Base-by-base conservation (phyloP, 345 rosid species). In the Psidium friedrichsthalianum region DNA sequence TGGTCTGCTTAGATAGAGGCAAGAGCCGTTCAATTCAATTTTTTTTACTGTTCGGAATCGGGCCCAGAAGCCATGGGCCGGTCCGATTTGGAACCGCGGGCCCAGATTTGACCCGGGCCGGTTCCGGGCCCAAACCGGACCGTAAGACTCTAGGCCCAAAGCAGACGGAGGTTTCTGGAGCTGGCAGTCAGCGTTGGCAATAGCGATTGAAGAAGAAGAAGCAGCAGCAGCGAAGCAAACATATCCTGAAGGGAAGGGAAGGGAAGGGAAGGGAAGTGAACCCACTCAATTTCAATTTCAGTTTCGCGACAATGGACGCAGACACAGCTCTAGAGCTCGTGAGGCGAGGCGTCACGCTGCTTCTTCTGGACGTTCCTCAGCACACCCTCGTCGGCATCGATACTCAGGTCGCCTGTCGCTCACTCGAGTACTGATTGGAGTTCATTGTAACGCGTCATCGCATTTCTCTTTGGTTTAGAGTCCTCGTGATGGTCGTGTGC, bases 321-420 rank as follows among this genome's bases (percentile, higher is more conserved):
- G 98, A 94, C 21, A 90, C 91, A 56, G 98, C 98, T 51, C 85
- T 93, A 15, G 96, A 96, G 88, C 92, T 93, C n/a, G 96, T 93
- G 47, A 93, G 90, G 91, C 92, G 87, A 11, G 98, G 98, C 87
- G 95, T 90, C 56, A 88, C 98, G 6, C 94, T 97, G 85, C 96
- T 96, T 56, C 94, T 94, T 61, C 94, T 97, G n/a, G 98, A 93
- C 85, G 98, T 97, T 86, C 99, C 98, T 89, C 92, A 92, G 84
- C 84, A 91, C 88, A 93, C 98, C 15, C 93, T 96, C 81, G 42
- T 96, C 82, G 98, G 98, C 84, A 91, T 97, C 85, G 98, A 97
- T 64, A 93, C 96, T 85, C 98, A 93, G 95, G 98, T 94, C 24
- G n/a, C 10, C 36, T 11, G 29, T 57, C 14, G 6, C 51, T 61